Percentiles rank a stretch among this genome's conserved stretches.
These are phyloP conservation scores for Umbelopsis ramanniana DNA, from an alignment of 192 early-diverging fungal genomes.

Conservation along the genomic window DNA sequence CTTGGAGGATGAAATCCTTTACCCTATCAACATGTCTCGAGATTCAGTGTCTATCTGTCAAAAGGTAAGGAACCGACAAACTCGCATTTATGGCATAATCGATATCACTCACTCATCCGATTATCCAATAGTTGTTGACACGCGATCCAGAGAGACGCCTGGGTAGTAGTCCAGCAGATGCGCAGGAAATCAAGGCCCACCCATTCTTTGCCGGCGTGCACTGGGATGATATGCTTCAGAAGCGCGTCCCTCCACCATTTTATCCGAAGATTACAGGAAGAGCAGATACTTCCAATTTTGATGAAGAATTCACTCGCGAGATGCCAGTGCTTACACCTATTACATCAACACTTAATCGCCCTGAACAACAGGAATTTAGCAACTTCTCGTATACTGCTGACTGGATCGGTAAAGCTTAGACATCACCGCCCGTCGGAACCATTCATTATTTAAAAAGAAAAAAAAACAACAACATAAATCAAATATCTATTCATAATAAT, in stretches of 20 bases:
- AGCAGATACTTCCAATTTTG: slow-evolving; percentile 95
- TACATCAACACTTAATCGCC: slow-evolving; percentile 78
- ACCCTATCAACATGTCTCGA: slow-evolving; percentile 70
- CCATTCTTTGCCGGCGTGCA: slow-evolving; percentile 76
- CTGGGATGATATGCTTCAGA: slow-evolving; percentile 74
- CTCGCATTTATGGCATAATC: too few relatives aligned
- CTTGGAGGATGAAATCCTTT: slow-evolving; percentile 76
- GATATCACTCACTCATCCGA: neutral
- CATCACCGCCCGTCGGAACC: neutral
- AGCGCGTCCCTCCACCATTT: slow-evolving; percentile 73
- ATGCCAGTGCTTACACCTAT: slow-evolving; percentile 86
- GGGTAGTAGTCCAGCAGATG: slow-evolving; percentile 65
- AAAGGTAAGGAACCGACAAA: slow-evolving; percentile 38
- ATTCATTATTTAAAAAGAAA: neutral
- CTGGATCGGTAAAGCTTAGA: slow-evolving; percentile 66
- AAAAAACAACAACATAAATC: neutral
- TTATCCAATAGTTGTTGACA: slow-evolving; percentile 62
- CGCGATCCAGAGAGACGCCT: slow-evolving; percentile 68
- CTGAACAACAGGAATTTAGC: slow-evolving; percentile 88
- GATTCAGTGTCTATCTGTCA: slow-evolving; percentile 72
- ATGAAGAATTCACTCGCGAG: slow-evolving; percentile 93
- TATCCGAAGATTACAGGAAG: slow-evolving; percentile 65
- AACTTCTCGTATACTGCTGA: slow-evolving; percentile 88
- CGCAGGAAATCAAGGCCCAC: slow-evolving; percentile 73
- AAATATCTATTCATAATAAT: slow-evolving; percentile 4